These are phyloP conservation scores for Paecilomyces dactylethromorphus DNA, from an alignment of 2,329 filamentous ascomycete genomes.

Conservation along the genomic window DNA sequence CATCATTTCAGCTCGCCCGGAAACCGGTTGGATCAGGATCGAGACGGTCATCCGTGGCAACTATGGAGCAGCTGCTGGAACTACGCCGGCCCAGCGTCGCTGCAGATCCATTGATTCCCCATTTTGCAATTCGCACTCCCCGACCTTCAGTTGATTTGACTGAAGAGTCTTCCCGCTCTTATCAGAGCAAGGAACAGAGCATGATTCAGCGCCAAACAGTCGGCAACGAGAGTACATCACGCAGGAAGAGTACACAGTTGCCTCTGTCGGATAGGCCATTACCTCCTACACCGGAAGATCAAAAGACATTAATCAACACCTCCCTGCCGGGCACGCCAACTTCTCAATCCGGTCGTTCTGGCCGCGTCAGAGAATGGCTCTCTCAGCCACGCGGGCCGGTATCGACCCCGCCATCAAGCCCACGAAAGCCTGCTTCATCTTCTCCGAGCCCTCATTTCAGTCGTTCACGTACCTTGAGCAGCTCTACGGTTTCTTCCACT, in stretches of 20 bases:
- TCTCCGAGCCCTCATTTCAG: conserved; percentile 1
- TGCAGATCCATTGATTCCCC: conserved; percentile 20
- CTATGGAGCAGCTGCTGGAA: conserved; percentile 16
- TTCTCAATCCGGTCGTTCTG: not conserved
- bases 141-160: conserved; percentile 1
- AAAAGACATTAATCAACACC: not conserved
- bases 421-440: not conserved
- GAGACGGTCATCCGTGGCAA: conserved; percentile 19
- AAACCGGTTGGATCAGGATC: conserved; percentile 31
- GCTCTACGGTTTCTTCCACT: conserved; percentile 26
- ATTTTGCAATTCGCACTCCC: conserved; percentile 20
- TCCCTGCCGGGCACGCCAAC: not conserved
- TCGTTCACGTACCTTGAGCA: conserved; percentile 27
- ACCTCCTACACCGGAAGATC: not conserved
- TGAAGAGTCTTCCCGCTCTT: not conserved
- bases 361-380: not conserved
- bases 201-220: not conserved
- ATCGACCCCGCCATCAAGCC: conserved; percentile 3
- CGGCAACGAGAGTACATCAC: not conserved
- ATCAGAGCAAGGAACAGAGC: not conserved
- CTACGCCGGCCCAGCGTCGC: conserved; percentile 5
- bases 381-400: not conserved
- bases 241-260: not conserved
- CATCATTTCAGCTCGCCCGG: conserved; percentile 24
- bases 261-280: not conserved